Percentiles rank a stretch among this genome's conserved stretches.
Evolutionary conservation across 306 rosid genomes (phyloP).

Genomic region (Biancaea sappan): DNA sequence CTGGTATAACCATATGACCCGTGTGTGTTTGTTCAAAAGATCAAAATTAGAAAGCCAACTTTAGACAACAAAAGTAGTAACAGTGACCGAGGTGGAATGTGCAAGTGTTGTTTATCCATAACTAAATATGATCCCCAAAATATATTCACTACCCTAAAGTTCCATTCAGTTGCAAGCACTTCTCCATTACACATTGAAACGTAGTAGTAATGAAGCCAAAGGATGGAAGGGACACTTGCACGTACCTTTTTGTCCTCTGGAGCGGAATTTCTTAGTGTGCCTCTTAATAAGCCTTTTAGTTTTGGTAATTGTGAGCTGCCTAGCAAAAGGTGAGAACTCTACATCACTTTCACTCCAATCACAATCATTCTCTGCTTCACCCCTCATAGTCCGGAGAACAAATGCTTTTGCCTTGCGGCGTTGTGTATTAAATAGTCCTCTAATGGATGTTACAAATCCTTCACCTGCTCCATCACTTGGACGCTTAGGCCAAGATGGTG

Average conservation of each 20-base stretch:
- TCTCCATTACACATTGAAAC: constrained; percentile 7
- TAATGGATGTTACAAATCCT: constrained; percentile 94
- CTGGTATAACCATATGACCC: background rate
- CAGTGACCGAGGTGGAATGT: background rate
- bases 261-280: constrained; percentile 89
- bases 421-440: constrained; percentile 91
- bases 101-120: background rate
- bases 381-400: constrained; percentile 93
- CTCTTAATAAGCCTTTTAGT: constrained; percentile 91
- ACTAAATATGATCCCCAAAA: constrained; percentile 1
- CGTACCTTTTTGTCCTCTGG: constrained; percentile 88
- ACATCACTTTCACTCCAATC: constrained; percentile 97
- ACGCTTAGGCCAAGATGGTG: constrained; percentile 85
- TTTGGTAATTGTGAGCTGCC: constrained; percentile 92
- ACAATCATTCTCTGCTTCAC: constrained; percentile 90
- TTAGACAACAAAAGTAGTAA: background rate
- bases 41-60: constrained; percentile 4
- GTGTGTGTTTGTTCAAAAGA: background rate
- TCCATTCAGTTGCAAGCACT: background rate
- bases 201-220: constrained; percentile 4
- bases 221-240: constrained; percentile 14
- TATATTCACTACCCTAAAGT: background rate
- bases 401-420: constrained; percentile 95
- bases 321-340: constrained; percentile 87
- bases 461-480: constrained; percentile 98